Base-by-base conservation (phyloP, 495 filamentous ascomycete species). In the Astrothelium subdiscretum region DNA sequence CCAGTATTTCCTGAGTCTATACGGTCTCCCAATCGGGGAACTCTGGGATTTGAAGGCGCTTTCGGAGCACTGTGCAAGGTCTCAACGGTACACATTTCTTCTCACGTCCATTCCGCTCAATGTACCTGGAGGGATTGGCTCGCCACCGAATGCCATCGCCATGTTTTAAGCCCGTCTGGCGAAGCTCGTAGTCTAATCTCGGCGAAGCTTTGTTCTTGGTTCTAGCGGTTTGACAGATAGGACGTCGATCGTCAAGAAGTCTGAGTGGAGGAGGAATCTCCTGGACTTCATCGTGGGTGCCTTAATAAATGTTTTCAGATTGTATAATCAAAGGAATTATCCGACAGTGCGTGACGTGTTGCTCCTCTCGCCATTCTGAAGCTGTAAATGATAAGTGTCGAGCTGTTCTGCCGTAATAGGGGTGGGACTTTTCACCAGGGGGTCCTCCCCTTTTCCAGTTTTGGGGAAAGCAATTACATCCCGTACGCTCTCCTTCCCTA, bases 391-490 rank as follows among this genome's bases (percentile, higher is more conserved):
- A 75, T 97, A 98, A 2, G 79, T 85, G 64, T 80, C 71, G 68
- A 90, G 76, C 59, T 88, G 82, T 66, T 82, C 79, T 57, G 80
- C 72, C 0, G 79, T 87, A 61, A 92, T 79, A 63, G 66, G 66
- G 27, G 83, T 81, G 0, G 94, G 94, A 65, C 85, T 87, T 54
- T 82, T 83, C 18, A 96, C 90, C 72, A 91, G 80, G 31, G 81
- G 71, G 74, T 98, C 94, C 69, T 92, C 87, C 0, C 90, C 89
- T 73, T 86, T 92, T 35, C 88, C 87, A 58, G 79, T 88, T 76
- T 98, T 98, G 2, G 94, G 94, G 72, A 98, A 98, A 0, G 92
- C 92, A 70, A 97, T 96, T 18, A 97, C 94, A 76, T 98, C 92
- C 60, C 87, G 75, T 10, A 98, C 82, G 6, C 84, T 86, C 26